Conservation (phyloP, 768 basidiomycete genomes). For the Mycena indigotica region DNA sequence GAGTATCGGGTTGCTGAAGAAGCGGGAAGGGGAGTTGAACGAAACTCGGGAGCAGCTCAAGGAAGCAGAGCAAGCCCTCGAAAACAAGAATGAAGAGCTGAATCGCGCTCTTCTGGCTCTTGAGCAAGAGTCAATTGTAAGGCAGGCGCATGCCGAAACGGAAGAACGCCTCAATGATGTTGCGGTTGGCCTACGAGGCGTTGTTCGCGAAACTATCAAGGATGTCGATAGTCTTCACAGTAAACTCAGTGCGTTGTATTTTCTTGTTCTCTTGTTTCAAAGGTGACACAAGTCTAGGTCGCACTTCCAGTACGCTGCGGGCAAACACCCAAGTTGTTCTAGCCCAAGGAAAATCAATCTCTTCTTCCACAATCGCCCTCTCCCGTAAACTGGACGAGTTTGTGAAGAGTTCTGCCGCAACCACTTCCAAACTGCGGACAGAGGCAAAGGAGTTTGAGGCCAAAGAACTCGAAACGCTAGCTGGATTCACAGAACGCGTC, state of each 20-base stretch:
- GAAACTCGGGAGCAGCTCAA: conserved; percentile 58
- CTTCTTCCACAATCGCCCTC: conserved; percentile 54
- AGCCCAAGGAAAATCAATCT: conserved; percentile 61
- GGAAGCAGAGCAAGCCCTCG: conserved; percentile 54
- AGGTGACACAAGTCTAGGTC: conserved; percentile 50
- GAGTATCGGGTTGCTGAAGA: conserved; percentile 74
- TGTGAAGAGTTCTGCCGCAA: conserved; percentile 55
- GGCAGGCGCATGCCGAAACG: conserved; percentile 75
- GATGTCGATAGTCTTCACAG: conserved; percentile 75
- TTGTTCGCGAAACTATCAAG: conserved; percentile 65
- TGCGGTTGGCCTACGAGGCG: conserved; percentile 66
- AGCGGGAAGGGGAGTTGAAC: conserved; percentile 75
- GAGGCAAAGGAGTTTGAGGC: conserved; percentile 60
- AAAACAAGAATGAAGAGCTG: conserved; percentile 58
- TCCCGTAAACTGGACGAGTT: conserved; percentile 64
- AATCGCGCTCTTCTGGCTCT: conserved; percentile 57
- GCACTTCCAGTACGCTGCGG: conserved; percentile 64
- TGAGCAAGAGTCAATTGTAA: conserved; percentile 78
- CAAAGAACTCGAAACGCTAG: conserved; percentile 57
- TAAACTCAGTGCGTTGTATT: conserved; percentile 69
- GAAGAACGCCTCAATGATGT: conserved; percentile 73
- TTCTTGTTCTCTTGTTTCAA: background rate
- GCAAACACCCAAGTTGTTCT: conserved; percentile 69
- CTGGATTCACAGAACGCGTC: conserved; percentile 53
- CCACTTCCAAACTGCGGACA: conserved; percentile 51